Evolutionary conservation across 768 basidiomycete species (phyloP).

Genomic region (Scleroderma bovista): DNA sequence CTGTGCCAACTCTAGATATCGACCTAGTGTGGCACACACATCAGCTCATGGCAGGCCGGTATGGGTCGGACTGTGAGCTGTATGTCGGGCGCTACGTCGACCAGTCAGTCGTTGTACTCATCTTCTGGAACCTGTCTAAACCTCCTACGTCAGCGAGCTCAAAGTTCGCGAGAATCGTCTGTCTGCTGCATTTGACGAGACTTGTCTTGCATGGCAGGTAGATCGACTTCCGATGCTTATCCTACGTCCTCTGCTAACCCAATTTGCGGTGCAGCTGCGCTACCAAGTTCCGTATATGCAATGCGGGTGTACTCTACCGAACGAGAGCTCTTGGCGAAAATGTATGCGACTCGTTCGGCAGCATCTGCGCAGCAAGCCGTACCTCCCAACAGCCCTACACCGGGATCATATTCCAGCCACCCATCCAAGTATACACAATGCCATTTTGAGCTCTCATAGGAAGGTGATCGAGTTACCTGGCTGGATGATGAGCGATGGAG

Average conservation of each 20-base stretch:
- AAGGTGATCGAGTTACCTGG: not conserved
- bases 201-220: conserved; percentile 49
- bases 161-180: conserved; percentile 43
- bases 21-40: conserved; percentile 76
- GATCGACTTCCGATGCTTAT: not conserved
- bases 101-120: conserved; percentile 38
- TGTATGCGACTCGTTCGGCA: conserved; percentile 31
- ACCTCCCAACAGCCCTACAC: conserved; percentile 30
- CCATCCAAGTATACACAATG: conserved; percentile 53
- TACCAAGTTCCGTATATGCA: conserved; percentile 50
- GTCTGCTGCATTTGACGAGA: conserved; percentile 43
- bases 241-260: not conserved
- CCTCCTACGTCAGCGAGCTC: conserved; percentile 37
- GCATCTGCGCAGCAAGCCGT: conserved; percentile 13
- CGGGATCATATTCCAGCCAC: conserved; percentile 42
- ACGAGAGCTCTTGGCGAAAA: conserved; percentile 38
- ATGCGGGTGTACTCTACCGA: conserved; percentile 54
- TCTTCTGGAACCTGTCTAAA: not conserved
- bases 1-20: conserved; percentile 66
- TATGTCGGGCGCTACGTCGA: conserved; percentile 45
- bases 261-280: conserved; percentile 25
- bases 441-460: conserved; percentile 31
- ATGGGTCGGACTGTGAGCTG: conserved; percentile 38
- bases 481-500: not conserved
- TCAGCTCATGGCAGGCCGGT: conserved; percentile 47